phyloP scores from a whole-genome alignment of 345 rosid genomes.

The Pelargonium nanum region DNA sequence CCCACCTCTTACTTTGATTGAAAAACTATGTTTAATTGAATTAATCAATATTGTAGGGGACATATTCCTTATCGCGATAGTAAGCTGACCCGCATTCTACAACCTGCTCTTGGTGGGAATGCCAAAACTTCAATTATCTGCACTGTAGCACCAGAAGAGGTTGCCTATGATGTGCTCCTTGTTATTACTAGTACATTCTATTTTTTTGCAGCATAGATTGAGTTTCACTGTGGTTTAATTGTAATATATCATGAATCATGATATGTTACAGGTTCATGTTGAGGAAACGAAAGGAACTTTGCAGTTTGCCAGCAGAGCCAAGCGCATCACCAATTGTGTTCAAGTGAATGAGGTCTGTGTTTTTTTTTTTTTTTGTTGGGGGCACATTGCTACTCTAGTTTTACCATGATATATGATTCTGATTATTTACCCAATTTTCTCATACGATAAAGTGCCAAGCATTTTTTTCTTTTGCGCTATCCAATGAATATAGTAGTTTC shows the following conservation, averaged over 20 bases:
- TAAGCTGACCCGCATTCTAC: constrained; percentile 93
- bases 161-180: constrained; percentile 11
- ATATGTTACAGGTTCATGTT: constrained; percentile 51
- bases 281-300: constrained; percentile 97
- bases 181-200: not conserved
- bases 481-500: not conserved
- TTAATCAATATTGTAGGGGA: constrained; percentile 33
- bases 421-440: not conserved
- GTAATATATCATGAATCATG: not conserved
- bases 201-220: not conserved
- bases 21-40: not conserved
- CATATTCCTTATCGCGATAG: constrained; percentile 99
- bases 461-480: not conserved
- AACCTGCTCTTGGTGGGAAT: constrained; percentile 96
- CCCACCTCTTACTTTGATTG: not conserved
- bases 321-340: constrained; percentile 84
- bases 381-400: not conserved
- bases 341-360: constrained; percentile 84
- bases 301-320: constrained; percentile 94
- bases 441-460: not conserved
- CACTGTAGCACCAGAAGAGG: constrained; percentile 98
- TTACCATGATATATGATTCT: too few relatives aligned
- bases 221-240: not conserved
- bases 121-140: constrained; percentile 96
- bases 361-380: not conserved